A percentile compares a stretch with the other conserved stretches of the same genome.
phyloP scores from a whole-genome alignment of 108 stramenopile genomes.

The Cyclotella atomus region DNA sequence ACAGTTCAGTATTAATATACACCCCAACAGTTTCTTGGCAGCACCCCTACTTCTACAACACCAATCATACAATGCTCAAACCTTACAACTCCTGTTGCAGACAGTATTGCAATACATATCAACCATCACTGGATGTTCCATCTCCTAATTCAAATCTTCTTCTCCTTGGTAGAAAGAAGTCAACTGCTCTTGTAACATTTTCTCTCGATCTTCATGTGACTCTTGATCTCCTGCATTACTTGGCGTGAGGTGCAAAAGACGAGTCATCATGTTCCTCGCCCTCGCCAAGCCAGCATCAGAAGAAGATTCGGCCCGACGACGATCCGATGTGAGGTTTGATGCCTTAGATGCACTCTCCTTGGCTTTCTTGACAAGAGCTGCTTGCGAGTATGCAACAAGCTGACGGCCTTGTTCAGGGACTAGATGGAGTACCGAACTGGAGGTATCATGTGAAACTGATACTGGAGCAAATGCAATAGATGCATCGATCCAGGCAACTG shows the following conservation, averaged over 20 bases:
- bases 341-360: constrained; percentile 45
- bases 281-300: background rate
- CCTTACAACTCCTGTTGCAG: no score
- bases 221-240: background rate
- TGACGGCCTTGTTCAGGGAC: constrained; percentile 47
- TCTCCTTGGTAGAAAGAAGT: background rate
- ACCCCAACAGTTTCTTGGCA: background rate
- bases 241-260: constrained; percentile 13
- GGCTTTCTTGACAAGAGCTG: constrained; percentile 34
- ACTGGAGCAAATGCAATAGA: no score
- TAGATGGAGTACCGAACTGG: constrained; percentile 19
- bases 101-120: no score
- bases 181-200: background rate
- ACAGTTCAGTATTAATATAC: background rate
- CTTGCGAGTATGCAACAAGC: constrained; percentile 52
- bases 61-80: background rate
- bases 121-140: no score
- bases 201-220: background rate
- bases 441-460: no score
- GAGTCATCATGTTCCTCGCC: constrained; percentile 27
- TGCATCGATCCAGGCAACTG: no score
- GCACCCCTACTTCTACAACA: constrained; percentile 4
- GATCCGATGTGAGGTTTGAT: constrained; percentile 31
- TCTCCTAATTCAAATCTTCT: background rate
- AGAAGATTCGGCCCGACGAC: constrained; percentile 21